phyloP scores from a whole-genome alignment of 768 basidiomycete genomes.

The Pisolithus albus region DNA sequence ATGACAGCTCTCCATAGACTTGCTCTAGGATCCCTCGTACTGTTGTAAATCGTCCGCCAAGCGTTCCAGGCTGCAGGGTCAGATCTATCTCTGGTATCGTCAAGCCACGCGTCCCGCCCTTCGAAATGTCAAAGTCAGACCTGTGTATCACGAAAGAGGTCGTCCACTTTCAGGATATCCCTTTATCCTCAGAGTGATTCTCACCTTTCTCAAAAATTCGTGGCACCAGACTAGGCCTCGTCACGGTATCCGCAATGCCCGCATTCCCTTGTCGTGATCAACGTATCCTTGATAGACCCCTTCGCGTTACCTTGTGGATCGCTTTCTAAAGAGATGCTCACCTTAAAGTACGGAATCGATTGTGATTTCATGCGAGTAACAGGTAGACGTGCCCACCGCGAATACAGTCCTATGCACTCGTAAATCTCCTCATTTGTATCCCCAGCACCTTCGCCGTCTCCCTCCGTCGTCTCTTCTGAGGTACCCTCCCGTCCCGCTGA shows the following conservation, averaged over 20 bases:
- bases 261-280: slow-evolving; percentile 99
- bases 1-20: slow-evolving; percentile 88
- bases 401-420: slow-evolving; percentile 81
- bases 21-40: slow-evolving; percentile 93
- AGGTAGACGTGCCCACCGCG: slow-evolving; percentile 76
- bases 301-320: background rate
- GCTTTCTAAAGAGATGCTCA: slow-evolving; percentile 14
- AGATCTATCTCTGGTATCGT: slow-evolving; percentile 84
- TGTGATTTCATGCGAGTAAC: slow-evolving; percentile 95
- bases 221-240: slow-evolving; percentile 67
- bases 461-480: background rate
- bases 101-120: slow-evolving; percentile 93
- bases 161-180: slow-evolving; percentile 35
- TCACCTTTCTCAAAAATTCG: too few relatives aligned
- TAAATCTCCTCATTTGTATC: slow-evolving; percentile 74
- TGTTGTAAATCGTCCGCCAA: slow-evolving; percentile 96
- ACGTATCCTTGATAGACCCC: slow-evolving; percentile 57
- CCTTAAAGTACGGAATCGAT: slow-evolving; percentile 96
- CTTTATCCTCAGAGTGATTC: slow-evolving; percentile 61
- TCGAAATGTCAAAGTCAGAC: background rate
- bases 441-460: slow-evolving; percentile 8
- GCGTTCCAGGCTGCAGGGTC: slow-evolving; percentile 82
- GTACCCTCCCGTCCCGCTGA: background rate
- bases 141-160: background rate
- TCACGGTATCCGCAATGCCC: slow-evolving; percentile 93